Conservation (phyloP, 208 protist species). For the Crithidia brevicula region DNA sequence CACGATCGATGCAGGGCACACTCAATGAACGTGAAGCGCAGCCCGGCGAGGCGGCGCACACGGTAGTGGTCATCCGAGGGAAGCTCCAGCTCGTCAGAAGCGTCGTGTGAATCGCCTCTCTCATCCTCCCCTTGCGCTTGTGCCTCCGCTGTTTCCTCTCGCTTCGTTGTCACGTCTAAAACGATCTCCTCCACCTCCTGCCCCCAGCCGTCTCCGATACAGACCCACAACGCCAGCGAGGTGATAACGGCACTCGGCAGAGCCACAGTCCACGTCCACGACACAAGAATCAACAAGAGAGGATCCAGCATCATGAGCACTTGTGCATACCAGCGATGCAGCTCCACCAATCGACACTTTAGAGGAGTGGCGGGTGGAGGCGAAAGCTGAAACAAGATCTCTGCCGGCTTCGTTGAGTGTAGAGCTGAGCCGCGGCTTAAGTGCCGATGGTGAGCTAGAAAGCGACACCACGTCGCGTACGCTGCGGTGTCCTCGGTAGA, state of each 20-base stretch:
- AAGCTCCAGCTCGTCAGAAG: not conserved
- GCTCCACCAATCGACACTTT: not conserved
- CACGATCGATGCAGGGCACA: slow-evolving; percentile 25
- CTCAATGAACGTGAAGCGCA: slow-evolving; percentile 20
- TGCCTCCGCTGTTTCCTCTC: not conserved
- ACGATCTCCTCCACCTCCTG: slow-evolving; percentile 8
- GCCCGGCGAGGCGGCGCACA: slow-evolving; percentile 1
- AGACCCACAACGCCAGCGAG: slow-evolving; percentile 27
- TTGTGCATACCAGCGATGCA: slow-evolving; percentile 12
- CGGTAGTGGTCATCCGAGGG: slow-evolving; percentile 1
- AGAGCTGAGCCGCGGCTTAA: not conserved
- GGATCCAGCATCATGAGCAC: slow-evolving; percentile 11
- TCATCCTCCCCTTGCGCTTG: not conserved
- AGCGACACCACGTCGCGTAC: slow-evolving; percentile 21
- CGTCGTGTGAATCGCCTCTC: not conserved
- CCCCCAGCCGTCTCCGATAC: slow-evolving; percentile 22
- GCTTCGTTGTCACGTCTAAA: not conserved
- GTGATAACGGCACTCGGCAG: slow-evolving; percentile 16
- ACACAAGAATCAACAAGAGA: slow-evolving; percentile 1
- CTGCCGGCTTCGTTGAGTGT: too few species aligned
- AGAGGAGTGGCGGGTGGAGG: not conserved
- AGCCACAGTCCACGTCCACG: slow-evolving; percentile 11
- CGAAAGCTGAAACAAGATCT: not conserved
- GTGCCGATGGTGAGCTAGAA: not conserved
- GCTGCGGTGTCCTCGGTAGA: not conserved